Evolutionary conservation across 2,329 filamentous ascomycete genomes (phyloP).

Genomic region (Aureobasidium sp.): DNA sequence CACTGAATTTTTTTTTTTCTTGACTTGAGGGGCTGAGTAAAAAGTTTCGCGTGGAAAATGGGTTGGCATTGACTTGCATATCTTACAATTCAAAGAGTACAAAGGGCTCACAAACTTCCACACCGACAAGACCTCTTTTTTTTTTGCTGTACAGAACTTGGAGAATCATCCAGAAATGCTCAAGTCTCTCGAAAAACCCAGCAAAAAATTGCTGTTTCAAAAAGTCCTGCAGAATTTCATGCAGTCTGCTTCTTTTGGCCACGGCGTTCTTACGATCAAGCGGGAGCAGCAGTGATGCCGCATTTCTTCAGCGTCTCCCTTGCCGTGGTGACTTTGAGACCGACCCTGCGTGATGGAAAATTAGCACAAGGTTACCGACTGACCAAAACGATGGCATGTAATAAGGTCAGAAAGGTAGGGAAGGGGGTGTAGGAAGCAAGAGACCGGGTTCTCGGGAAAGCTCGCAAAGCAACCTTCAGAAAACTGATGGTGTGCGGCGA

Average conservation of each 20-base stretch:
- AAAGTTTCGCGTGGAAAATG: too few relatives aligned
- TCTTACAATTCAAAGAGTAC: too few relatives aligned
- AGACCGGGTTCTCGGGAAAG: not conserved
- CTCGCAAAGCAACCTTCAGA: not conserved
- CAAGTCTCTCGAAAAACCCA: too few relatives aligned
- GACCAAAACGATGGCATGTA: not conserved
- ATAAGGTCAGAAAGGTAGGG: not conserved
- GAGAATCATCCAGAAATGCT: too few relatives aligned
- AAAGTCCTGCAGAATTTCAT: not conserved
- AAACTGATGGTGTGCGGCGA: not conserved
- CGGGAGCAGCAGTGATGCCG: slow-evolving; percentile 17
- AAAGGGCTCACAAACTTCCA: too few relatives aligned
- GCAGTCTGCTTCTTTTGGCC: not conserved
- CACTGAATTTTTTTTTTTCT: too few relatives aligned
- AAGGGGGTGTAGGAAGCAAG: not conserved
- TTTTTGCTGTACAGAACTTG: too few relatives aligned
- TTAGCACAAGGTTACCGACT: not conserved
- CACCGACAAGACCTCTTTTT: too few relatives aligned
- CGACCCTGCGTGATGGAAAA: slow-evolving; percentile 33
- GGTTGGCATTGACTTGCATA: too few relatives aligned
- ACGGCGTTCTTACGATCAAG: not conserved
- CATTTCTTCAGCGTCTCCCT: slow-evolving; percentile 50
- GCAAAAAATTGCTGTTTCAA: too few relatives aligned
- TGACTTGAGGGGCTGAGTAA: too few relatives aligned
- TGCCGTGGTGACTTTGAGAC: slow-evolving; percentile 63